These are phyloP conservation scores for Apiospora sp. DNA, from an alignment of 2,329 filamentous ascomycete genomes.

Conservation along the genomic window DNA sequence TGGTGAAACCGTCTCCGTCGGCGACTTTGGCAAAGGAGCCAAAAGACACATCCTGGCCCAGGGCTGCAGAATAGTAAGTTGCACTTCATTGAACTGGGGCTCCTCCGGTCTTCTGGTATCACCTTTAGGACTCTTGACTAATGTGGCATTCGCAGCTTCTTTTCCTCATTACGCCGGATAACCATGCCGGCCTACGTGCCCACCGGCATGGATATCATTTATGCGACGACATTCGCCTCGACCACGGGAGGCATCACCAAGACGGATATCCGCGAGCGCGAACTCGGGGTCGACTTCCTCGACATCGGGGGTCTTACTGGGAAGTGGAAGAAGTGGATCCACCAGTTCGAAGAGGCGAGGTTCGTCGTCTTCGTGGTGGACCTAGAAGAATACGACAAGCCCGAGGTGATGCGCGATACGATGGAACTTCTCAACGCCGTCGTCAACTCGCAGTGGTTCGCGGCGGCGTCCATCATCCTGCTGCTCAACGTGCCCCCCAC, in stretches of 20 bases:
- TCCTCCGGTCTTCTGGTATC: no score
- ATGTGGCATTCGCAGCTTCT: slow-evolving; percentile 9
- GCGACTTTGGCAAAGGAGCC: not conserved
- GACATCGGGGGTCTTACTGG: slow-evolving; percentile 24
- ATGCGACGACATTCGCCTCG: slow-evolving; percentile 20
- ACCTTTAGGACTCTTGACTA: not conserved
- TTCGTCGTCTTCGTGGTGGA: slow-evolving; percentile 25
- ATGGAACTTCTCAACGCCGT: slow-evolving; percentile 16
- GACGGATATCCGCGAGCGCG: slow-evolving; percentile 8
- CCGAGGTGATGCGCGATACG: slow-evolving; percentile 23
- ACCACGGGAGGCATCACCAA: slow-evolving; percentile 11
- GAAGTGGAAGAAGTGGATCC: slow-evolving; percentile 26
- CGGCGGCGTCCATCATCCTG: slow-evolving; percentile 22
- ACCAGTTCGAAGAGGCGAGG: slow-evolving; percentile 25
- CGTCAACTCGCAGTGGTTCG: slow-evolving; percentile 26
- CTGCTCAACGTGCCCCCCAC: slow-evolving; percentile 6
- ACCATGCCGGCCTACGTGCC: slow-evolving; percentile 21
- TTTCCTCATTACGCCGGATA: slow-evolving; percentile 22
- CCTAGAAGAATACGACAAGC: slow-evolving; percentile 23
- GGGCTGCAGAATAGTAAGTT: slow-evolving; percentile 24
- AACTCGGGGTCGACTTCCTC: slow-evolving; percentile 23
- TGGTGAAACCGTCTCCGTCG: slow-evolving; percentile 11
- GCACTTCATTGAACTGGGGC: no score
- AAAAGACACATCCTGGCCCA: slow-evolving; percentile 18
- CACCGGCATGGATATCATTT: slow-evolving; percentile 24